Percentiles rank a stretch among this genome's conserved stretches.
These are phyloP conservation scores for Aspergillus bridgeri DNA, from an alignment of 495 filamentous ascomycete genomes.

Conservation along the genomic window DNA sequence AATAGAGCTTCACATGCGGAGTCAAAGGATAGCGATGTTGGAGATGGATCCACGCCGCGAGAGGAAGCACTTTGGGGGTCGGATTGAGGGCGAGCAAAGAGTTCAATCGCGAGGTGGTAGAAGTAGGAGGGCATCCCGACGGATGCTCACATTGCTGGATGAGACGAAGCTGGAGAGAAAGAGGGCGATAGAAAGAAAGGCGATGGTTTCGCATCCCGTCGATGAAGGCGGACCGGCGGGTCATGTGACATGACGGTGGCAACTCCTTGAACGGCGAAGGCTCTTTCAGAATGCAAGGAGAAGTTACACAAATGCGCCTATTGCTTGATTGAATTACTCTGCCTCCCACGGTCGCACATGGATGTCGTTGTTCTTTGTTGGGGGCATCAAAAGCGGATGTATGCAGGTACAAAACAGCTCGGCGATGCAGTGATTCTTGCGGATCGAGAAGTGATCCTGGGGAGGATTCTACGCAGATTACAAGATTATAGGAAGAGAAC, in stretches of 20 bases:
- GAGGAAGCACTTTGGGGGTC: constrained; percentile 19
- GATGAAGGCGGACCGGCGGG: too few relatives aligned
- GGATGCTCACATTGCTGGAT: constrained; percentile 30
- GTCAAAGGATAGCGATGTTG: constrained; percentile 28
- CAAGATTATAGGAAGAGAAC: not conserved
- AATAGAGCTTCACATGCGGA: constrained; percentile 42
- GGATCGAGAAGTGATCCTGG: too few relatives aligned
- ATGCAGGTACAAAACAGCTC: not conserved
- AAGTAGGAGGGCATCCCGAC: constrained; percentile 77
- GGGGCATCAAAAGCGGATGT: not conserved
- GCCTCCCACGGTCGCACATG: not conserved
- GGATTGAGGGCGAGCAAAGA: constrained; percentile 54
- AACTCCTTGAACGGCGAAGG: not conserved
- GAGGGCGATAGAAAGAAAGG: too few relatives aligned
- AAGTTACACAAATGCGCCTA: too few relatives aligned
- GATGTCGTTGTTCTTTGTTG: not conserved
- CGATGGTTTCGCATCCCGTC: too few relatives aligned
- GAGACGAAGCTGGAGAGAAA: not conserved
- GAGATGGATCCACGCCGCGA: constrained; percentile 8
- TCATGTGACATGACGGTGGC: constrained; percentile 1
- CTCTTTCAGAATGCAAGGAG: too few relatives aligned
- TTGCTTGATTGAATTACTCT: not conserved
- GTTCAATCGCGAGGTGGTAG: constrained; percentile 87
- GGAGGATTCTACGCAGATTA: not conserved
- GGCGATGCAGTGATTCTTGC: not conserved